phyloP scores from a whole-genome alignment of 768 basidiomycete genomes.

The Inosperma sp. region DNA sequence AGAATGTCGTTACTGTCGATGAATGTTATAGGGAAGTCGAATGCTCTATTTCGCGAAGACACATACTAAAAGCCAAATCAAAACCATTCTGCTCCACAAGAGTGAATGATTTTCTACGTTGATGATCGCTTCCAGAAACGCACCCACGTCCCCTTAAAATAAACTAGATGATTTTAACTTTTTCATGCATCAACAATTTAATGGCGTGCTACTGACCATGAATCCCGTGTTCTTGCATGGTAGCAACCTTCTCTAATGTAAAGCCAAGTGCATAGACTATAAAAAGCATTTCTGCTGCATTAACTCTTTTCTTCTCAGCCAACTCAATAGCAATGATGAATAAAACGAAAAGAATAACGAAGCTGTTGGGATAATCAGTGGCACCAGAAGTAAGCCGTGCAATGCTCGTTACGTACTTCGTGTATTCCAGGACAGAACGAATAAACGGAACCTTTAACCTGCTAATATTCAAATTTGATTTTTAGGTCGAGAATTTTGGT shows the following conservation, averaged over 20 bases:
- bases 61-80: slow-evolving; percentile 80
- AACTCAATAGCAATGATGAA: slow-evolving; percentile 79
- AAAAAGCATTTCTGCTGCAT: slow-evolving; percentile 64
- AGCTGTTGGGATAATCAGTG: slow-evolving; percentile 42
- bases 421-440: slow-evolving; percentile 84
- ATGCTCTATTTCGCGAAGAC: background rate
- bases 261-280: slow-evolving; percentile 82
- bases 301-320: slow-evolving; percentile 56
- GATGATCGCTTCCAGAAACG: slow-evolving; percentile 15
- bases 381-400: background rate
- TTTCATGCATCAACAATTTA: background rate
- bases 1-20: slow-evolving; percentile 66
- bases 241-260: slow-evolving; percentile 86
- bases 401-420: slow-evolving; percentile 51
- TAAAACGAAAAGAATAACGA: slow-evolving; percentile 72
- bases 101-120: slow-evolving; percentile 10
- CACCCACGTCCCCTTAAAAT: slow-evolving; percentile 84
- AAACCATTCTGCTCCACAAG: slow-evolving; percentile 71
- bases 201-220: slow-evolving; percentile 47
- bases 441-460: slow-evolving; percentile 92
- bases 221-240: slow-evolving; percentile 94
- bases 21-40: background rate
- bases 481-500: background rate
- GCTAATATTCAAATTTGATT: slow-evolving; percentile 1
- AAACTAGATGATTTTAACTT: slow-evolving; percentile 43